Conservation (phyloP, 1,284 basidiomycete genomes). For the Microstroma glucosiphilum region DNA sequence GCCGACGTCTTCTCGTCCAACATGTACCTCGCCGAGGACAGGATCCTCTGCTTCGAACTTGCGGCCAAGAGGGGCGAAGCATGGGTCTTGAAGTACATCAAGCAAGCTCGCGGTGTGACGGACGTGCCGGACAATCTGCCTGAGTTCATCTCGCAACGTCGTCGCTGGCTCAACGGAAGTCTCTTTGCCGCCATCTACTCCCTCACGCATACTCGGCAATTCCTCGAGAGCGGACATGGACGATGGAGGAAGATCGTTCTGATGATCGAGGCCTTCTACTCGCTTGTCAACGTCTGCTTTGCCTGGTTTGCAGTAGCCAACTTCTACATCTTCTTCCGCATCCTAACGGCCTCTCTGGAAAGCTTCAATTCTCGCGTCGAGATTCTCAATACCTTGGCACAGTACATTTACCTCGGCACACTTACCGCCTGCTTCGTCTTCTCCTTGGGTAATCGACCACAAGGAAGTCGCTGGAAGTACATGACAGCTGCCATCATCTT, state of each 20-base stretch:
- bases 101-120: conserved; percentile 88
- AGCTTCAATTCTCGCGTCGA: conserved; percentile 64
- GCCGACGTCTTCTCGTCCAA: conserved; percentile 88
- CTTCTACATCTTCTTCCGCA: conserved; percentile 92
- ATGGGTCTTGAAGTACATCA: conserved; percentile 95
- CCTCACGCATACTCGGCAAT: conserved; percentile 67
- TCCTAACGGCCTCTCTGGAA: conserved; percentile 82
- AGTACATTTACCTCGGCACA: conserved; percentile 80
- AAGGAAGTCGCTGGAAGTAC: conserved; percentile 83
- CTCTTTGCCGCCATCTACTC: conserved; percentile 77
- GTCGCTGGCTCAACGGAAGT: conserved; percentile 79
- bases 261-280: conserved; percentile 78
- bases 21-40: conserved; percentile 57
- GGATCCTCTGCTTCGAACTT: conserved; percentile 93
- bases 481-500: conserved; percentile 70
- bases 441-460: conserved; percentile 92
- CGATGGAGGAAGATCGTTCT: conserved; percentile 66
- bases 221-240: conserved; percentile 78
- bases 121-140: conserved; percentile 85
- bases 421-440: conserved; percentile 85
- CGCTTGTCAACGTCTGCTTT: conserved; percentile 78
- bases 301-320: conserved; percentile 87
- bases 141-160: conserved; percentile 88
- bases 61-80: conserved; percentile 80
- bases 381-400: conserved; percentile 69